Percentiles rank a stretch among this genome's conserved stretches.
Evolutionary conservation across 192 early-diverging fungal genomes (phyloP).

Genomic region (Coemansia pectinata): DNA sequence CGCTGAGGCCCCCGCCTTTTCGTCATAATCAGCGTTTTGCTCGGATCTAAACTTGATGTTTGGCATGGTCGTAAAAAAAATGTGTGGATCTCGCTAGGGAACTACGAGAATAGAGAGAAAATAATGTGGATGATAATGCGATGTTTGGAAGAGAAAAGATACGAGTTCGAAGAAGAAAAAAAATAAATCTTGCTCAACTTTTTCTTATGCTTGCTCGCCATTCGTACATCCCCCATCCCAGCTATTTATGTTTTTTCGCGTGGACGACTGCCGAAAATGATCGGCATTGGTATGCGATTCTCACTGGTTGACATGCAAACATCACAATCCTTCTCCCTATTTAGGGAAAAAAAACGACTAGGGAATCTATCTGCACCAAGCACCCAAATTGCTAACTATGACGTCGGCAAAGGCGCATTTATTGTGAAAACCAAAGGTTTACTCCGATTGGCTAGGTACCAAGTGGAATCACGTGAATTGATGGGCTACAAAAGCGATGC

Average conservation of each 20-base stretch:
- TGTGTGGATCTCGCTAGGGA: not conserved
- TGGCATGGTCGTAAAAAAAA: slow-evolving; percentile 13
- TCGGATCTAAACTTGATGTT: slow-evolving; percentile 31
- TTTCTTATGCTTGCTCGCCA: not conserved
- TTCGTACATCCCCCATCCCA: not conserved
- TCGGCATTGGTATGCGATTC: not conserved
- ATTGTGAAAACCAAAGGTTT: not conserved
- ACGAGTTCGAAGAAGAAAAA: not conserved
- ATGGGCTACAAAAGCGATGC: not conserved
- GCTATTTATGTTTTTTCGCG: not conserved
- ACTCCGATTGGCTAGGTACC: not conserved
- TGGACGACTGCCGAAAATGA: not conserved
- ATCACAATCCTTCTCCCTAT: no score
- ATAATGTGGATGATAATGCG: not conserved
- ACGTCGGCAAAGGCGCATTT: not conserved
- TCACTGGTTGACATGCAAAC: no score
- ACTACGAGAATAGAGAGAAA: not conserved
- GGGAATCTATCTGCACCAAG: not conserved
- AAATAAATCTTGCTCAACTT: not conserved
- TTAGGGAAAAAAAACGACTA: no score
- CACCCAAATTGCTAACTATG: not conserved
- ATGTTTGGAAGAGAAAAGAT: not conserved
- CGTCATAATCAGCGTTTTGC: slow-evolving; percentile 5
- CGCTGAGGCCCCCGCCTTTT: slow-evolving; percentile 18
- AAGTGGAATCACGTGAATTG: not conserved